These are phyloP conservation scores for Diplodia seriata DNA, from an alignment of 2,329 filamentous ascomycete species.

Conservation along the genomic window DNA sequence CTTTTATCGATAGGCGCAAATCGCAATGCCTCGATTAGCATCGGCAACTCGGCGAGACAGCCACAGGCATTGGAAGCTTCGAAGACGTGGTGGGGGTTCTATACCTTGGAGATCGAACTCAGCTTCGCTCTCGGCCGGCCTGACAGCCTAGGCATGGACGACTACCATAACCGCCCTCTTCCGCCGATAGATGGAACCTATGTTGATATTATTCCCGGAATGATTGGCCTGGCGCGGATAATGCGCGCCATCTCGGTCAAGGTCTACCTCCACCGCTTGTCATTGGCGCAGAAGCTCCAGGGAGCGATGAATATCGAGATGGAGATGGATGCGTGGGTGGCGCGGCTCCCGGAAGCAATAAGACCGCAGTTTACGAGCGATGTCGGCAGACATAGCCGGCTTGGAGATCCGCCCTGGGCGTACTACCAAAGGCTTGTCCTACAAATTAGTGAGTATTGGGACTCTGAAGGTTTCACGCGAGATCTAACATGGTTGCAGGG, in stretches of 20 bases:
- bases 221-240: slow-evolving; percentile 51
- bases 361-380: slow-evolving; percentile 41
- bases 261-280: slow-evolving; percentile 49
- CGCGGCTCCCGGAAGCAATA: slow-evolving; percentile 43
- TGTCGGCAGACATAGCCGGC: slow-evolving; percentile 39
- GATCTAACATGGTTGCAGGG: neutral
- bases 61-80: slow-evolving; percentile 26
- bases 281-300: slow-evolving; percentile 47
- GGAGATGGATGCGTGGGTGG: slow-evolving; percentile 48
- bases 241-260: slow-evolving; percentile 50
- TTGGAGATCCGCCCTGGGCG: slow-evolving; percentile 48
- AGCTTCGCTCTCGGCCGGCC: slow-evolving; percentile 58
- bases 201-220: slow-evolving; percentile 51
- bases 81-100: slow-evolving; percentile 38
- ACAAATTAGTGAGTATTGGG: slow-evolving; percentile 43
- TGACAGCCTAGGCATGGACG: slow-evolving; percentile 57
- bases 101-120: slow-evolving; percentile 40
- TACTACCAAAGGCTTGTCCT: slow-evolving; percentile 50
- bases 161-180: slow-evolving; percentile 55
- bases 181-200: slow-evolving; percentile 44
- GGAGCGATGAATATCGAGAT: slow-evolving; percentile 47
- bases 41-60: slow-evolving; percentile 7
- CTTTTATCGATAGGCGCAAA: slow-evolving; percentile 59
- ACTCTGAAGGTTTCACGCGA: too few species aligned
- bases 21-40: slow-evolving; percentile 41